phyloP scores from a whole-genome alignment of 73 alveolate genomes.

The Paramecium octaurelia region DNA sequence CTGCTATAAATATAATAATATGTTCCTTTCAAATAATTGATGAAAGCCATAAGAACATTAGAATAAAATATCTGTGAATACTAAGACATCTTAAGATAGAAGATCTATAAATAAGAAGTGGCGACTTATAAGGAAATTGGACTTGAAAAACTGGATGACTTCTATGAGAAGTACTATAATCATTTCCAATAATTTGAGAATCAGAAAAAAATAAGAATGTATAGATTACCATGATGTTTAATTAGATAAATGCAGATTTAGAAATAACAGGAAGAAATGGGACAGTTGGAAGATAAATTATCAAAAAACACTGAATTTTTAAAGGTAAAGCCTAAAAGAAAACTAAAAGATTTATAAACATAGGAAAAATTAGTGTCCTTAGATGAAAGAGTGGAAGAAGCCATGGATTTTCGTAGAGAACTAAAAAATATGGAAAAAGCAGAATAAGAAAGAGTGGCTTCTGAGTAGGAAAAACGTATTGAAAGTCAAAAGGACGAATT shows the following conservation, averaged over 20 bases:
- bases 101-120: slow-evolving; percentile 84
- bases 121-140: slow-evolving; percentile 83
- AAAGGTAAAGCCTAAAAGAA: slow-evolving; percentile 87
- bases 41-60: slow-evolving; percentile 75
- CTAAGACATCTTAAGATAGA: slow-evolving; percentile 80
- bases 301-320: slow-evolving; percentile 87
- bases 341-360: slow-evolving; percentile 80
- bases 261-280: slow-evolving; percentile 80
- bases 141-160: slow-evolving; percentile 89
- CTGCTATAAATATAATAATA: slow-evolving; percentile 53
- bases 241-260: slow-evolving; percentile 67
- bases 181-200: slow-evolving; percentile 74
- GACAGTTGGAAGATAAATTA: slow-evolving; percentile 76
- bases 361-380: slow-evolving; percentile 94
- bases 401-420: slow-evolving; percentile 92
- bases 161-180: slow-evolving; percentile 83
- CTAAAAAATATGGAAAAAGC: slow-evolving; percentile 77
- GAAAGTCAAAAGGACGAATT: slow-evolving; percentile 81
- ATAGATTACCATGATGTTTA: not conserved
- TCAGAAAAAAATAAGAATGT: slow-evolving; percentile 71
- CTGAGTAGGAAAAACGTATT: slow-evolving; percentile 80
- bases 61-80: slow-evolving; percentile 82
- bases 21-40: slow-evolving; percentile 51
- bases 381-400: slow-evolving; percentile 97
- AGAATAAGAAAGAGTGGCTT: slow-evolving; percentile 89